Evolutionary conservation across 257 asterid species (phyloP).

Genomic region (Capsicum baccatum): DNA sequence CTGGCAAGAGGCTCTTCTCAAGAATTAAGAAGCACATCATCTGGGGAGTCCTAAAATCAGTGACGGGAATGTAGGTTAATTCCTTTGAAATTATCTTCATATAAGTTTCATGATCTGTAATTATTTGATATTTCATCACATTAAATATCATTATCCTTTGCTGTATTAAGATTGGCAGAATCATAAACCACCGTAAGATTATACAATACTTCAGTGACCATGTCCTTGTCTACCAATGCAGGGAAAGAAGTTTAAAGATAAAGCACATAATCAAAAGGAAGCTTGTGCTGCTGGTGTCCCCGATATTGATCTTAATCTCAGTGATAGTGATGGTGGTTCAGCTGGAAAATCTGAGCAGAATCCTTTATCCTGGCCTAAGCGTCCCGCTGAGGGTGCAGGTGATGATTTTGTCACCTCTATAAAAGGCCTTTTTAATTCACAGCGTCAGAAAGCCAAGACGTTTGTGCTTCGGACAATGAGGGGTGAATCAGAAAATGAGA

Average conservation of each 20-base stretch:
- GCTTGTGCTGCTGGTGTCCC: slow-evolving; percentile 57
- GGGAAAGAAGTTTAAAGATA: slow-evolving; percentile 98
- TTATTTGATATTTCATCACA: neutral
- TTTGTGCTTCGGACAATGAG: slow-evolving; percentile 96
- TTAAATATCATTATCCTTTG: neutral
- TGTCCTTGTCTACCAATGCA: slow-evolving; percentile 34
- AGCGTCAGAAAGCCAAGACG: slow-evolving; percentile 95
- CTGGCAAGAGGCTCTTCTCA: slow-evolving; percentile 94
- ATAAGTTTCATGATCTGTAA: neutral
- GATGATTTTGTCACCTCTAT: slow-evolving; percentile 95
- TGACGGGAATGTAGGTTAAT: slow-evolving; percentile 97
- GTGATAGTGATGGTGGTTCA: slow-evolving; percentile 92
- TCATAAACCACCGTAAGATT: neutral
- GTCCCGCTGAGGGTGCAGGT: slow-evolving; percentile 87
- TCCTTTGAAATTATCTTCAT: slow-evolving; percentile 7
- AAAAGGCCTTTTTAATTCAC: slow-evolving; percentile 88
- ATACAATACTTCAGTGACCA: neutral
- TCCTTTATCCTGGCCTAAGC: slow-evolving; percentile 82
- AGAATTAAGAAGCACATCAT: slow-evolving; percentile 98
- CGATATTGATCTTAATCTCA: slow-evolving; percentile 69
- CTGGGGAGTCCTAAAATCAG: slow-evolving; percentile 99
- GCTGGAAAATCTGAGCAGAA: slow-evolving; percentile 72
- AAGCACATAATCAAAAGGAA: slow-evolving; percentile 60
- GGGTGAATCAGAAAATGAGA: slow-evolving; percentile 89
- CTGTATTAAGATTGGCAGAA: neutral